Conservation (phyloP, 176 grass and related monocot species). For the Pharus latifolius region DNA sequence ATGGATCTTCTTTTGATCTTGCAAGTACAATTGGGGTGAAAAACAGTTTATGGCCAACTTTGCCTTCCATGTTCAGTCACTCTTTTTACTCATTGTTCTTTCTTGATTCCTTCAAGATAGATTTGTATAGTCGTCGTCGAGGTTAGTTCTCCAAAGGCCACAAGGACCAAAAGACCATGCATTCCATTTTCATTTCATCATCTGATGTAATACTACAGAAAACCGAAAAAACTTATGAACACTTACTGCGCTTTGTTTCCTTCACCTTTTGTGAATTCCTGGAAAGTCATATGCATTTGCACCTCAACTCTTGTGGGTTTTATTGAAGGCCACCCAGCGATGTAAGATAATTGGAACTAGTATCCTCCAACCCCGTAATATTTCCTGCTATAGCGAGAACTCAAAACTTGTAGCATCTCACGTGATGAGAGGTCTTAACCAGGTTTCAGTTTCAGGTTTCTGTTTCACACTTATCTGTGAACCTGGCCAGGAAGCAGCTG, state of each 20-base stretch:
- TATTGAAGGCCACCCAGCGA: too few species aligned
- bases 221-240: not conserved
- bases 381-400: too few species aligned
- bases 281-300: not conserved
- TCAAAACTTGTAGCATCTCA: too few species aligned
- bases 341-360: too few species aligned
- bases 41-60: not conserved
- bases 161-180: constrained; percentile 5
- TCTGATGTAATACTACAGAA: constrained; percentile 15
- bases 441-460: too few species aligned
- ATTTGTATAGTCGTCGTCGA: constrained; percentile 14
- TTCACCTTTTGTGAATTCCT: not conserved
- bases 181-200: not conserved
- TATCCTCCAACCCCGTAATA: too few species aligned
- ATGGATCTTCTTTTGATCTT: not conserved
- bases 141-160: constrained; percentile 8
- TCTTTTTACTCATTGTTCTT: constrained; percentile 5
- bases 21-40: not conserved
- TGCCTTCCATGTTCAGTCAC: constrained; percentile 6
- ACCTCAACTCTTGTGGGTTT: too few species aligned
- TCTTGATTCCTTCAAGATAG: constrained; percentile 13
- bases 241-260: not conserved
- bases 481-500: too few species aligned
- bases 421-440: too few species aligned
- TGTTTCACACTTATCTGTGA: too few species aligned